Percentiles rank a stretch among this genome's conserved stretches.
Conservation (phyloP, 108 stramenopile species). For the Nitzschia sp. region DNA sequence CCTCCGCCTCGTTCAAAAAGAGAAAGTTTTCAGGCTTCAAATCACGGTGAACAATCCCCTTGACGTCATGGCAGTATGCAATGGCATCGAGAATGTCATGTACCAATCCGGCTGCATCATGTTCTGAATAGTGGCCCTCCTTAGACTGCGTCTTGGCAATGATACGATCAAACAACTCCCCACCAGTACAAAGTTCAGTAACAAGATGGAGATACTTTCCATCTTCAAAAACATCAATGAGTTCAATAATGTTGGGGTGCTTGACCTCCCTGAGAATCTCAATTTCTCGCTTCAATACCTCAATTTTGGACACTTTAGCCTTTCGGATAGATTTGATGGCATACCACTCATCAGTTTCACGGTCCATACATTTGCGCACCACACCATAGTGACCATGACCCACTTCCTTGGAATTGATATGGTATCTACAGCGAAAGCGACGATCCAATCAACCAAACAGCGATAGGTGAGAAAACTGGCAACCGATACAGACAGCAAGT, state of each 20-base stretch:
- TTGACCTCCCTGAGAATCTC: slow-evolving; percentile 80
- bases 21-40: slow-evolving; percentile 96
- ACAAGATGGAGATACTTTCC: slow-evolving; percentile 80
- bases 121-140: slow-evolving; percentile 92
- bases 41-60: slow-evolving; percentile 94
- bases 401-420: slow-evolving; percentile 83
- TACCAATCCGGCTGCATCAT: slow-evolving; percentile 85
- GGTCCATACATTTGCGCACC: slow-evolving; percentile 88
- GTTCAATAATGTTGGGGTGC: slow-evolving; percentile 88
- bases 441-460: background rate
- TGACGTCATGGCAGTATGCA: slow-evolving; percentile 91
- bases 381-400: slow-evolving; percentile 92
- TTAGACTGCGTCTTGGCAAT: slow-evolving; percentile 88
- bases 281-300: slow-evolving; percentile 86
- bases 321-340: slow-evolving; percentile 91
- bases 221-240: slow-evolving; percentile 90
- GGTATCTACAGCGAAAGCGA: slow-evolving; percentile 45
- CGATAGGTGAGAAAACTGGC: background rate
- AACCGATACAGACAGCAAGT: background rate
- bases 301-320: slow-evolving; percentile 82
- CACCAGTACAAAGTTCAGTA: slow-evolving; percentile 93
- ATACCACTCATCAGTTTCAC: slow-evolving; percentile 79
- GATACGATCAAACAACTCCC: slow-evolving; percentile 91
- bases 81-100: slow-evolving; percentile 90
- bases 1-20: slow-evolving; percentile 76